phyloP scores from a whole-genome alignment of 495 filamentous ascomycete genomes.

The Penicillium cosmopolitanum region DNA sequence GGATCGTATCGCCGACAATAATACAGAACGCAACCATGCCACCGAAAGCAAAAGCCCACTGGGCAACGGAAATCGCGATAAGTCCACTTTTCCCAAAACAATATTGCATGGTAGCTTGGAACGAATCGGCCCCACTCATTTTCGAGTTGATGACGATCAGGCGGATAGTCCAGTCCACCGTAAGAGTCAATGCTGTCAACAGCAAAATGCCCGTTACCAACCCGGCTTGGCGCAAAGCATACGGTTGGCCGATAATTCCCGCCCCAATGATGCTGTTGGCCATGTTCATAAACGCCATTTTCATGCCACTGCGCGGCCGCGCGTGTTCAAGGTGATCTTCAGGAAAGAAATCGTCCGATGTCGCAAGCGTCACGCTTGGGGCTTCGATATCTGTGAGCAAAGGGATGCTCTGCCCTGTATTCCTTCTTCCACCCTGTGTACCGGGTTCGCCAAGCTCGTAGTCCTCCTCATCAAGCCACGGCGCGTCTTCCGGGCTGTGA shows the following conservation, averaged over 20 bases:
- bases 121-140: conserved; percentile 85
- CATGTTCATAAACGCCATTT: conserved; percentile 95
- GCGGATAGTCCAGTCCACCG: conserved; percentile 94
- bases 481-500: conserved; percentile 46
- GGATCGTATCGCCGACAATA: conserved; percentile 95
- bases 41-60: conserved; percentile 98
- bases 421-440: conserved; percentile 21
- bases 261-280: conserved; percentile 97
- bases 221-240: conserved; percentile 90
- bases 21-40: conserved; percentile 98
- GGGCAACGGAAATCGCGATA: conserved; percentile 84
- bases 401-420: conserved; percentile 61
- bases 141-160: conserved; percentile 97
- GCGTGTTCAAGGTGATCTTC: conserved; percentile 64
- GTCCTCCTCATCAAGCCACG: conserved; percentile 63
- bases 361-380: conserved; percentile 82
- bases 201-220: conserved; percentile 78
- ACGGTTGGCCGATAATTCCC: conserved; percentile 96
- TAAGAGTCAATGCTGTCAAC: conserved; percentile 75
- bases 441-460: conserved; percentile 40
- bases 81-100: conserved; percentile 90
- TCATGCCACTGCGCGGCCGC: conserved; percentile 67
- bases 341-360: conserved; percentile 58
- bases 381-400: conserved; percentile 86
- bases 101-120: conserved; percentile 91